These are phyloP conservation scores for Trichoderma arundinaceum DNA, from an alignment of 2,329 filamentous ascomycete species.

Conservation along the genomic window DNA sequence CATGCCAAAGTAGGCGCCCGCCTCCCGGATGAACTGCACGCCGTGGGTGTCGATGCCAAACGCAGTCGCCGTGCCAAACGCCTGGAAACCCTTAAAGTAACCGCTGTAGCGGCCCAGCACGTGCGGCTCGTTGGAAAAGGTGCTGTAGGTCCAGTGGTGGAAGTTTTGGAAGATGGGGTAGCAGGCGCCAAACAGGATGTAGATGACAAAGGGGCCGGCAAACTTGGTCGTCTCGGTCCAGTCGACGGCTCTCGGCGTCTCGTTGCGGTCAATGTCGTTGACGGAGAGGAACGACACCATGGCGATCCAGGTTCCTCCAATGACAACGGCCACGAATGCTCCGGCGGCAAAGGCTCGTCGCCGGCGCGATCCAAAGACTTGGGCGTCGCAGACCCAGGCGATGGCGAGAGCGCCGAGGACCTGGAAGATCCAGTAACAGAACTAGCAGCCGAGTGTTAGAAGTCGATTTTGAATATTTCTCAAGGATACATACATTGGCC, in stretches of 20 bases:
- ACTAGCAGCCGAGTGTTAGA: conserved; percentile 1
- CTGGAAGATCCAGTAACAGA: conserved; percentile 31
- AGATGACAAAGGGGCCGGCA: conserved; percentile 30
- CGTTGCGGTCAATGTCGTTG: conserved; percentile 27
- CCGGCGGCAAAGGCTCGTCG: conserved; percentile 27
- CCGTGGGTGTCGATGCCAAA: conserved; percentile 30
- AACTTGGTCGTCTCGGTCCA: conserved; percentile 29
- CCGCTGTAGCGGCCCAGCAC: conserved; percentile 30
- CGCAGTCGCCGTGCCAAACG: conserved; percentile 29
- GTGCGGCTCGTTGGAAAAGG: conserved; percentile 32
- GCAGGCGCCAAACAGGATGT: conserved; percentile 30
- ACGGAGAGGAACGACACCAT: conserved; percentile 29
- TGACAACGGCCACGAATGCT: conserved; percentile 19
- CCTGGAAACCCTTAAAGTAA: conserved; percentile 31
- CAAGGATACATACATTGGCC: conserved; percentile 17
- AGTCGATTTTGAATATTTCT: accelerated
- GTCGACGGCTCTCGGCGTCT: conserved; percentile 23
- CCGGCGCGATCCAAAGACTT: conserved; percentile 17
- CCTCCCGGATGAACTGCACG: conserved; percentile 27
- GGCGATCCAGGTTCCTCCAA: conserved; percentile 32
- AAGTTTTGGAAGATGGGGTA: conserved; percentile 32
- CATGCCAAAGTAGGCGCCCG: conserved; percentile 25
- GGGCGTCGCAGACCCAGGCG: conserved; percentile 26
- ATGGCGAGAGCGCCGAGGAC: conserved; percentile 29
- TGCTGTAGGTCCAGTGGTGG: conserved; percentile 31